Conservation (phyloP, 2,329 filamentous ascomycete species). For the Elsinoe australis region DNA sequence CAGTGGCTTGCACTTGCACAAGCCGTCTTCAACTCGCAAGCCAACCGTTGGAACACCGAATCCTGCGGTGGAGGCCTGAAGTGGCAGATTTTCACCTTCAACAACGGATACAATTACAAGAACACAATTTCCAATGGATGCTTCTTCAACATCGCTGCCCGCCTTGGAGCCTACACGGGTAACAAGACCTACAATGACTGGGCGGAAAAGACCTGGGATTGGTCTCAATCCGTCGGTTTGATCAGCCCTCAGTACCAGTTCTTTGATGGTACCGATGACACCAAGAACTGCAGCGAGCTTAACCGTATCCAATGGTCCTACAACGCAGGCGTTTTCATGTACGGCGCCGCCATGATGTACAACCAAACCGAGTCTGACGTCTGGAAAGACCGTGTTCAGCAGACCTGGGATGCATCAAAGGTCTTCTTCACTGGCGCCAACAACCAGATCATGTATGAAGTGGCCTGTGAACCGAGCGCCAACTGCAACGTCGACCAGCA, state of each 20-base stretch:
- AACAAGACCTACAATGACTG: slow-evolving; percentile 56
- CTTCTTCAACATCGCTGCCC: slow-evolving; percentile 44
- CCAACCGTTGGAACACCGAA: slow-evolving; percentile 31
- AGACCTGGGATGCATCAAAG: slow-evolving; percentile 26
- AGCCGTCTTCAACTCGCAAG: slow-evolving; percentile 36
- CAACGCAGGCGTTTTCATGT: slow-evolving; percentile 36
- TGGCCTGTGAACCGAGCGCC: slow-evolving; percentile 35
- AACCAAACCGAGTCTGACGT: slow-evolving; percentile 26
- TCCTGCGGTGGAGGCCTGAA: slow-evolving; percentile 35
- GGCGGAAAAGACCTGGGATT: slow-evolving; percentile 40
- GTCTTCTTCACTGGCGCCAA: slow-evolving; percentile 36
- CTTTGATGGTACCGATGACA: slow-evolving; percentile 42
- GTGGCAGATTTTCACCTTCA: slow-evolving; percentile 40
- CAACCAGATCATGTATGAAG: slow-evolving; percentile 38
- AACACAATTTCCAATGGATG: slow-evolving; percentile 53
- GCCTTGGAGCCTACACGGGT: slow-evolving; percentile 35
- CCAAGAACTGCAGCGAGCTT: slow-evolving; percentile 37
- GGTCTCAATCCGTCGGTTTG: slow-evolving; percentile 44
- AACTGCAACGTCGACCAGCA: slow-evolving; percentile 40
- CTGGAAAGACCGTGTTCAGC: slow-evolving; percentile 26
- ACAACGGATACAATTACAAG: slow-evolving; percentile 45
- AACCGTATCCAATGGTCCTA: slow-evolving; percentile 45
- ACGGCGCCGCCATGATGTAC: slow-evolving; percentile 42
- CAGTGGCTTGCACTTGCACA: slow-evolving; percentile 41
- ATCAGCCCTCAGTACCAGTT: slow-evolving; percentile 46